phyloP scores from a whole-genome alignment of 2,329 filamentous ascomycete genomes.

The Pyrenochaeta sp. region DNA sequence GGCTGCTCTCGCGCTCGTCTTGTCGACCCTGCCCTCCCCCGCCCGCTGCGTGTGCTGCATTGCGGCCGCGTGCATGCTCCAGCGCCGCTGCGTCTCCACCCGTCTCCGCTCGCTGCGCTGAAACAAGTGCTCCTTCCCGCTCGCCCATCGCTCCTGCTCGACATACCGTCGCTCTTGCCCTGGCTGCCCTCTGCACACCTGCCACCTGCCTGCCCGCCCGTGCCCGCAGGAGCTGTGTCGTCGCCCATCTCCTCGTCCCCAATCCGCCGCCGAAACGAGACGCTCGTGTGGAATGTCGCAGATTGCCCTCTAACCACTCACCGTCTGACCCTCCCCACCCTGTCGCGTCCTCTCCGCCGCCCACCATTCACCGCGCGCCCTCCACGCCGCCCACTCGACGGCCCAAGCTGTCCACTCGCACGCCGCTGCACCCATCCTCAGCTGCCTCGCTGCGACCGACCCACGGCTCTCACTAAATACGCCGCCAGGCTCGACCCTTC shows the following conservation, averaged over 20 bases:
- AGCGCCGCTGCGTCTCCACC: no score
- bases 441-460: conserved; percentile 6
- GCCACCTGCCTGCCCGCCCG: not conserved
- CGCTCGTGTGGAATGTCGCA: conserved; percentile 40
- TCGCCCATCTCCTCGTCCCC: conserved; percentile 1
- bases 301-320: conserved; percentile 20
- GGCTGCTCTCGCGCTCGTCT: no score
- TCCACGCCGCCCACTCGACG: conserved; percentile 6
- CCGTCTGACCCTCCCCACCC: conserved; percentile 28
- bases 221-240: no score
- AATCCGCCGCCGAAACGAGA: conserved; percentile 13
- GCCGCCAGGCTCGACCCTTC: no score
- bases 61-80: conserved; percentile 1
- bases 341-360: conserved; percentile 17
- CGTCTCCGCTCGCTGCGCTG: conserved; percentile 18
- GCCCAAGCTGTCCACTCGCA: conserved; percentile 5
- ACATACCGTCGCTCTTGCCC: conserved; percentile 6
- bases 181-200: not conserved
- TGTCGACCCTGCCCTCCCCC: not conserved
- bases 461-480: no score
- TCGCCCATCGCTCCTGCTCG: conserved; percentile 23
- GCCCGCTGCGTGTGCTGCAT: not conserved
- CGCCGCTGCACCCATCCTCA: conserved; percentile 6
- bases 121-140: conserved; percentile 32
- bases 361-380: conserved; percentile 6